Percentiles rank a stretch among this genome's conserved stretches.
Conservation (phyloP, 2,329 filamentous ascomycete genomes). For the Alternaria viburni region DNA sequence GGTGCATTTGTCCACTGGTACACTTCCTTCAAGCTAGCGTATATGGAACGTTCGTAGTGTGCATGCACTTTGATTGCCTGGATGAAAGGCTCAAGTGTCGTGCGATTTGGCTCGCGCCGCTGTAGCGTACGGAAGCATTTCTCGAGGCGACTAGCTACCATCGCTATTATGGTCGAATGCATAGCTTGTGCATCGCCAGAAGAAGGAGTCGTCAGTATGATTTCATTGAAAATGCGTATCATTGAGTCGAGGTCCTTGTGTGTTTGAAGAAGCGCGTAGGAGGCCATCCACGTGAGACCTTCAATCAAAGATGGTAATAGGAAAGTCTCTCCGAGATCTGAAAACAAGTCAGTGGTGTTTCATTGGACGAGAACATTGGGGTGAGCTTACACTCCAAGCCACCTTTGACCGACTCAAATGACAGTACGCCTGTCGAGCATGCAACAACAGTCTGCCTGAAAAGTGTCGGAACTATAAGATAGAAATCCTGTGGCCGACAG, state of each 20-base stretch:
- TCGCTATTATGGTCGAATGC: constrained; percentile 73
- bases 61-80: constrained; percentile 67
- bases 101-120: constrained; percentile 68
- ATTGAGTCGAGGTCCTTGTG: constrained; percentile 69
- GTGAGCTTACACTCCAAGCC: constrained; percentile 72
- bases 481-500: constrained; percentile 83
- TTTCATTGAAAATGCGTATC: constrained; percentile 73
- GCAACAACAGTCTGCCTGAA: constrained; percentile 78
- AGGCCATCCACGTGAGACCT: constrained; percentile 73
- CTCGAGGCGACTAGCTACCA: constrained; percentile 72
- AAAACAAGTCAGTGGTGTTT: constrained; percentile 1
- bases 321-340: constrained; percentile 79
- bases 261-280: constrained; percentile 71
- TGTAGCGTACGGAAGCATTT: constrained; percentile 71
- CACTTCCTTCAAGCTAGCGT: constrained; percentile 69
- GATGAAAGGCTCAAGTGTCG: constrained; percentile 73
- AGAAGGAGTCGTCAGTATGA: constrained; percentile 72
- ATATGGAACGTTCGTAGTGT: constrained; percentile 65
- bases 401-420: constrained; percentile 72
- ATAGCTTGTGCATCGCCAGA: constrained; percentile 74
- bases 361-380: background rate
- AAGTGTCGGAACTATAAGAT: constrained; percentile 75
- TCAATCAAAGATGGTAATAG: constrained; percentile 78
- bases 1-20: constrained; percentile 68
- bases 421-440: constrained; percentile 68